Percentiles rank a stretch among this genome's conserved stretches.
These are phyloP conservation scores for Elsinoe batatas DNA, from an alignment of 2,329 filamentous ascomycete species.

Conservation along the genomic window DNA sequence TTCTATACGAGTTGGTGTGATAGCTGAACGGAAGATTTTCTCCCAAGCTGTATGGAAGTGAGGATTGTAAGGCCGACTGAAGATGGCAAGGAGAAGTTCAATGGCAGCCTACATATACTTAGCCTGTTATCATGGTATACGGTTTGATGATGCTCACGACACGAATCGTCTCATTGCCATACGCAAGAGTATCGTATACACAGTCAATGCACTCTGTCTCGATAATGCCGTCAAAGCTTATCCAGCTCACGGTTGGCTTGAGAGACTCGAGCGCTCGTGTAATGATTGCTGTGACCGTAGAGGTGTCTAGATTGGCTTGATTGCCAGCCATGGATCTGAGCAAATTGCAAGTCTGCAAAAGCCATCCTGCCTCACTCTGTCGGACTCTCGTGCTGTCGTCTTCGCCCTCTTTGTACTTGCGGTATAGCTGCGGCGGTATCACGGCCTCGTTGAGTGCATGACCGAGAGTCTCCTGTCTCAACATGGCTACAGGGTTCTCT, in stretches of 20 bases:
- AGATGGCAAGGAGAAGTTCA: slow-evolving; percentile 29
- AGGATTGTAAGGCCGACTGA: slow-evolving; percentile 46
- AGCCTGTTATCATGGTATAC: slow-evolving; percentile 15
- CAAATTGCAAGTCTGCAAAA: slow-evolving; percentile 56
- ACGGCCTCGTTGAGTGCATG: slow-evolving; percentile 90
- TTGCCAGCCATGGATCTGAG: slow-evolving; percentile 39
- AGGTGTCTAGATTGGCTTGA: not conserved
- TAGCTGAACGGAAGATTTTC: slow-evolving; percentile 21
- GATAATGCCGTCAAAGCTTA: slow-evolving; percentile 70
- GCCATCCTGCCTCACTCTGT: slow-evolving; percentile 76
- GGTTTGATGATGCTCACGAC: not conserved
- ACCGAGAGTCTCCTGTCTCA: slow-evolving; percentile 75
- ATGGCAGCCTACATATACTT: slow-evolving; percentile 44
- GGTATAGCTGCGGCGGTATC: slow-evolving; percentile 65
- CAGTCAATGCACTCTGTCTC: slow-evolving; percentile 59
- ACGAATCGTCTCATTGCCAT: slow-evolving; percentile 56
- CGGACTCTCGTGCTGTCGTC: slow-evolving; percentile 61
- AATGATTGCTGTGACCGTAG: slow-evolving; percentile 37
- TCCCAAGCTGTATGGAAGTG: slow-evolving; percentile 50
- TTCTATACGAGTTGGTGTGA: slow-evolving; percentile 23
- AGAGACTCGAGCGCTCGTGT: slow-evolving; percentile 64
- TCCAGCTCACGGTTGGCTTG: slow-evolving; percentile 74
- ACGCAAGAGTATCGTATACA: slow-evolving; percentile 62
- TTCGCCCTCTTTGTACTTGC: slow-evolving; percentile 56
- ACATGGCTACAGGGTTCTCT: slow-evolving; percentile 75